Evolutionary conservation across 257 asterid species (phyloP), one percentile per base, ranked within the genome.

Genomic region (Solanum sejunctum): DNA sequence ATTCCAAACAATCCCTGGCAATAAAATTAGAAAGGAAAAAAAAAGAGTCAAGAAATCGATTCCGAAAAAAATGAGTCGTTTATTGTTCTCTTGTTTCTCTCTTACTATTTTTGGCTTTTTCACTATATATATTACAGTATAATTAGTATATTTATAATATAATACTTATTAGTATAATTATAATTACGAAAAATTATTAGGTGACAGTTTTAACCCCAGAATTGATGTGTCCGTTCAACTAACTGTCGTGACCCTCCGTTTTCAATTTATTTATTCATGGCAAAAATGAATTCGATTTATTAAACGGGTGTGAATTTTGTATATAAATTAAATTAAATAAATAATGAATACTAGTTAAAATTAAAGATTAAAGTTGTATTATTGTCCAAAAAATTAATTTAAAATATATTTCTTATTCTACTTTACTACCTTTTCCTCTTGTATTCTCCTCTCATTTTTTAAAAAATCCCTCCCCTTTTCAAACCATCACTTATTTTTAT

Each of bases 181-280:
- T 47, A 67, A 20, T 36, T 32, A 32, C 36, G 3, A 3, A 32
- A 32, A 36, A 36, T 26, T 58, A 7, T 51, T 20, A 61, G 32
- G 60, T 87, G 89, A 87, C 96, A 82, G 82, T 79, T 89, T 87
- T 87, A 84, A 85, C 91, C 91, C 83, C 85, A 55, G 47, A 57
- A 28, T 47, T 54, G 87, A 84, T 87, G 87, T 87, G 51, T 86
- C 85, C 83, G 67, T 84, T 85, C 91, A 85, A 85, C 92, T 67
- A 91, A 89, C 91, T 87, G 85, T 85, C 72, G 80, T 82, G 39
- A 77, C 84, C 78, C 75, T 32, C 23, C 23, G 5, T 15, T 67
- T 55, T 15, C 3, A 67, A 26, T 66, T 15, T 28, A 6, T 66
- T 66, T 15, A 32, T 36, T 36, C 41, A 36, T 4, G 41, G 41